phyloP scores from a whole-genome alignment of 2,329 filamentous ascomycete species.

The Paracorniculantispora psalliotae region DNA sequence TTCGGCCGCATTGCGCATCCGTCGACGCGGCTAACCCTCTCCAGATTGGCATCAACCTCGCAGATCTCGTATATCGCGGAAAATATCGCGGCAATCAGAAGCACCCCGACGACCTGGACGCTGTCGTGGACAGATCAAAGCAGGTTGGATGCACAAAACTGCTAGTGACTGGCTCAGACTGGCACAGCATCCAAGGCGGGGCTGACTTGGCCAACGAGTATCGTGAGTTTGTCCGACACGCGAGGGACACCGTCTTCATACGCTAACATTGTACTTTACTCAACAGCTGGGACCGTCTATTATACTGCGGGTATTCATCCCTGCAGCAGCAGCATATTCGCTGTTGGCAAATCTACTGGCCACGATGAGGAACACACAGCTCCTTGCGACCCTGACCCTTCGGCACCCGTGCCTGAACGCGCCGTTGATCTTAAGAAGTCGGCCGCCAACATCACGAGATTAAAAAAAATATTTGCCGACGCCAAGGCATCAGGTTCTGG shows the following conservation, averaged over 20 bases:
- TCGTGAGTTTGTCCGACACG: slow-evolving; percentile 46
- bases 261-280: slow-evolving; percentile 9
- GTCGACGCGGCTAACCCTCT: slow-evolving; percentile 14
- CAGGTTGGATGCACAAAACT: slow-evolving; percentile 81
- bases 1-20: neutral
- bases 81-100: slow-evolving; percentile 73
- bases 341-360: slow-evolving; percentile 36
- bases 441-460: slow-evolving; percentile 46
- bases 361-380: slow-evolving; percentile 38
- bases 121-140: slow-evolving; percentile 72
- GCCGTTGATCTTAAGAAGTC: slow-evolving; percentile 41
- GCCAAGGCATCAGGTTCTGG: slow-evolving; percentile 42
- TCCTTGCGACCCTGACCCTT: slow-evolving; percentile 50
- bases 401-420: slow-evolving; percentile 45
- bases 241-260: neutral
- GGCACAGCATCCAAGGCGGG: slow-evolving; percentile 71
- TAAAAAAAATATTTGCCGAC: slow-evolving; percentile 60
- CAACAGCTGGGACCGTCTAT: slow-evolving; percentile 71
- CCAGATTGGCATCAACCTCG: slow-evolving; percentile 89
- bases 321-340: slow-evolving; percentile 75
- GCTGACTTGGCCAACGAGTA: slow-evolving; percentile 68
- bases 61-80: slow-evolving; percentile 85
- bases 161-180: slow-evolving; percentile 88
- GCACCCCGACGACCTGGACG: slow-evolving; percentile 68
- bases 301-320: slow-evolving; percentile 92